phyloP scores from a whole-genome alignment of 192 early-diverging fungal genomes.

The Coemansia sp. region DNA sequence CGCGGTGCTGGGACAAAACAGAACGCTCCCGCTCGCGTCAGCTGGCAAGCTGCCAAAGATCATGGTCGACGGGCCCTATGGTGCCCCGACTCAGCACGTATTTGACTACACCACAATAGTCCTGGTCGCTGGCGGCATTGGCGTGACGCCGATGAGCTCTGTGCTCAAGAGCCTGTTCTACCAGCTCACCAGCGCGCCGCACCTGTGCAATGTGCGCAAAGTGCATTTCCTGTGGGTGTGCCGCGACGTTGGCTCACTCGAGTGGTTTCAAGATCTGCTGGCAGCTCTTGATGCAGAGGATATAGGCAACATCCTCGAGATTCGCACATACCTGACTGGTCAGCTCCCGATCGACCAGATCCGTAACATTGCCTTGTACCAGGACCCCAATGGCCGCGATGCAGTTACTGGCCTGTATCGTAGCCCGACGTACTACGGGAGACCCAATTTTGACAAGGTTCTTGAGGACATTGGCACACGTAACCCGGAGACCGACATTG shows the following conservation, averaged over 20 bases:
- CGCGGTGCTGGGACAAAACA: slow-evolving; percentile 2
- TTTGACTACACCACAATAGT: slow-evolving; percentile 63
- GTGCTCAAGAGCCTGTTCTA: slow-evolving; percentile 67
- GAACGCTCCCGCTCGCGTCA: slow-evolving; percentile 8
- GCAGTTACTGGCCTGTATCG: slow-evolving; percentile 66
- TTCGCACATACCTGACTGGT: slow-evolving; percentile 65
- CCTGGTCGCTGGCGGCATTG: slow-evolving; percentile 67
- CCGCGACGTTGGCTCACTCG: slow-evolving; percentile 60
- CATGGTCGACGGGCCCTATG: slow-evolving; percentile 78
- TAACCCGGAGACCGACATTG: slow-evolving; percentile 59
- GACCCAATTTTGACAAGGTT: slow-evolving; percentile 72
- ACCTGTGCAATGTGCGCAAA: slow-evolving; percentile 33
- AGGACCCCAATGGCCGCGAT: slow-evolving; percentile 57
- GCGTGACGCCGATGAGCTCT: slow-evolving; percentile 72
- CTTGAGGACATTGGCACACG: slow-evolving; percentile 59
- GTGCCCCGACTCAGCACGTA: slow-evolving; percentile 74
- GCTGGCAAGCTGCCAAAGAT: slow-evolving; percentile 49
- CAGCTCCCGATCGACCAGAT: slow-evolving; percentile 57
- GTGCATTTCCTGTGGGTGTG: slow-evolving; percentile 69
- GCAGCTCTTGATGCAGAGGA: slow-evolving; percentile 59
- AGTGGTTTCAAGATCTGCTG: slow-evolving; percentile 67
- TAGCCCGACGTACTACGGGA: slow-evolving; percentile 70
- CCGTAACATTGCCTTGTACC: slow-evolving; percentile 59
- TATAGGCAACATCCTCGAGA: slow-evolving; percentile 57
- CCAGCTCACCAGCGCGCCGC: slow-evolving; percentile 25